Base-by-base conservation (phyloP, 208 protist species). In the Trypanosomatidae sp. region DNA sequence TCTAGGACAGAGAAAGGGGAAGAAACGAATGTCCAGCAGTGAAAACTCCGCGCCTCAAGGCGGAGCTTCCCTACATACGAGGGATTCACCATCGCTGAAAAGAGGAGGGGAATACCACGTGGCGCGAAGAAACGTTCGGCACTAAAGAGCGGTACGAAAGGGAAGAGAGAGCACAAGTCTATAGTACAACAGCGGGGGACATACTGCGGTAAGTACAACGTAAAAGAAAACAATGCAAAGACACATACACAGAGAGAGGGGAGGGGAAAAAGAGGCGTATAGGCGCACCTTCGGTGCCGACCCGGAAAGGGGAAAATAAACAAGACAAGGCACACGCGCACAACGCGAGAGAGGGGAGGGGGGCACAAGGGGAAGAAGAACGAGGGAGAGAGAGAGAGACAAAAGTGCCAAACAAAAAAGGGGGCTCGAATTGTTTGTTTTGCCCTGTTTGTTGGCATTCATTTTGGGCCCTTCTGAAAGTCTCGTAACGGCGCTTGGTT, bases 351-450 rank as follows among this genome's bases (percentile, higher is more conserved):
- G 30, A 66, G n/a, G 49, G n/a, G 28, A 49, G 12, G 22, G 43
- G 62, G 56, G n/a, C 39, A 62, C 58, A 71, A 41, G 47, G 46
- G 47, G 62, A 65, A 70, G 58, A 12, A 46, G 30, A 56, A 56
- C n/a, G 19, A 69, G 46, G 67, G 43, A 50, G 9, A 68, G 30
- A 65, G 44, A 60, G 36, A 62, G 62, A 75, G 59, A 43, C 49
- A 69, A 28, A 25, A 39, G 10, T 9, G 4, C 59, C 5, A 52
- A 15, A 72, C 7, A 13, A 58, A 22, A 8, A 13, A 58, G 7
- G 0, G n/a, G 15, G 53, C 36, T 25, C 30, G 19, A 56, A 4
- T 41, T 25, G 15, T 36, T 36, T 36, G 19, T 6, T 62, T 8
- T 41, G 17, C 12, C 30, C 1, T 3, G 2, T 19, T 8, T 62